phyloP scores from a whole-genome alignment of 2,329 filamentous ascomycete species.

The Aspergillus versicolor region DNA sequence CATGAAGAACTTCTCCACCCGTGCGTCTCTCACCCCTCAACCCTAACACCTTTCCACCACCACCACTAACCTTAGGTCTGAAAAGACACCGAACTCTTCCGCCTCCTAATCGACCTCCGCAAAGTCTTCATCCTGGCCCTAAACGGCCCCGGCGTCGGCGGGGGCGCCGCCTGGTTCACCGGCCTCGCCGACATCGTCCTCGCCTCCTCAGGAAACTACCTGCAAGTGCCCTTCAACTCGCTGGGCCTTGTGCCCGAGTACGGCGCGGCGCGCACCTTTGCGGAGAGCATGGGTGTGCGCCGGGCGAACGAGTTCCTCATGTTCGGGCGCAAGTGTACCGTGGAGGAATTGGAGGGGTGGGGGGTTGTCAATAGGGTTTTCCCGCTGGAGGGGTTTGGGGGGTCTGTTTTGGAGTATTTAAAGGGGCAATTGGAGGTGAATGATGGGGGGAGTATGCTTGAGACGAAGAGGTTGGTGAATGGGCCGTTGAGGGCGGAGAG shows the following conservation, averaged over 20 bases:
- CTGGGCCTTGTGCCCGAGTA: slow-evolving; percentile 52
- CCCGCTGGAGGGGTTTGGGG: slow-evolving; percentile 42
- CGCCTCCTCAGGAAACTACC: slow-evolving; percentile 44
- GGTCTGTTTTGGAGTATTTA: slow-evolving; percentile 43
- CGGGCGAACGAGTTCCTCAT: slow-evolving; percentile 54
- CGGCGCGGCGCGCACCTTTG: slow-evolving; percentile 47
- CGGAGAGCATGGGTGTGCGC: slow-evolving; percentile 51
- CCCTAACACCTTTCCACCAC: too few species aligned
- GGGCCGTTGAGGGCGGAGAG: slow-evolving; percentile 44
- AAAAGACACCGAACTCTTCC: slow-evolving; percentile 33
- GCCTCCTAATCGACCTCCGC: slow-evolving; percentile 50
- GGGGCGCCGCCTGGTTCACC: slow-evolving; percentile 52
- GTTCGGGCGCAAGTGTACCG: slow-evolving; percentile 49
- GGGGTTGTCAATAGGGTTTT: slow-evolving; percentile 51
- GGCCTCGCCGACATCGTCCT: slow-evolving; percentile 52
- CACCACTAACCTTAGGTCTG: too few species aligned
- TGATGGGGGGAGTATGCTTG: slow-evolving; percentile 55
- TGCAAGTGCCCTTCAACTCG: slow-evolving; percentile 51
- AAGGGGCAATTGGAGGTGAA: slow-evolving; percentile 45
- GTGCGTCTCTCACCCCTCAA: background rate
- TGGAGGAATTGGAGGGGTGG: slow-evolving; percentile 43
- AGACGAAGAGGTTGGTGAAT: slow-evolving; percentile 53
- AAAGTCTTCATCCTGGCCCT: slow-evolving; percentile 53
- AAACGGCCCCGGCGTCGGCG: slow-evolving; percentile 52
- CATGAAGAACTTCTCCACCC: slow-evolving; percentile 8